These are phyloP conservation scores for Blastobotrys attinorum DNA, from an alignment of 805 yeast species.

Conservation along the genomic window DNA sequence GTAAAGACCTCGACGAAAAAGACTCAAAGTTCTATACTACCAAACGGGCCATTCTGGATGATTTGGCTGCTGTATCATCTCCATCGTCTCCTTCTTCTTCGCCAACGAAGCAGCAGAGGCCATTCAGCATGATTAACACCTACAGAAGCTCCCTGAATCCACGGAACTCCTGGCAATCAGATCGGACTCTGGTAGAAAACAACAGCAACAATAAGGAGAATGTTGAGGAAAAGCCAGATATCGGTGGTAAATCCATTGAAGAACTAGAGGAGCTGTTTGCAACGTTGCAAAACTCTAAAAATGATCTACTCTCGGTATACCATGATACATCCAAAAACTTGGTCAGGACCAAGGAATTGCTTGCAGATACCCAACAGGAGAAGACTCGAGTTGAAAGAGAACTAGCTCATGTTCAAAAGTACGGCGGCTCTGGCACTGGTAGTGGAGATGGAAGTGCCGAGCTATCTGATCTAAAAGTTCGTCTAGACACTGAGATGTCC, in stretches of 20 bases:
- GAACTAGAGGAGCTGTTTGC: constrained; percentile 15
- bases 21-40: constrained; percentile 18
- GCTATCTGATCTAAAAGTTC: constrained; percentile 40
- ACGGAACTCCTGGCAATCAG: constrained; percentile 3
- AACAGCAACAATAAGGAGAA: constrained; percentile 12
- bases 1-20: constrained; percentile 17
- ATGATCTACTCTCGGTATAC: constrained; percentile 19
- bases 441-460: constrained; percentile 4
- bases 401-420: constrained; percentile 5
- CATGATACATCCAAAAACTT: constrained; percentile 23
- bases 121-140: constrained; percentile 6
- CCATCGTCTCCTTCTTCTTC: not conserved
- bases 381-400: constrained; percentile 14
- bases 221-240: not conserved
- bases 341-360: constrained; percentile 17
- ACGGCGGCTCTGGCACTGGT: not conserved
- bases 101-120: constrained; percentile 6
- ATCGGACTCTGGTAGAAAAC: constrained; percentile 4
- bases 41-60: constrained; percentile 17
- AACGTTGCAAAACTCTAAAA: constrained; percentile 14
- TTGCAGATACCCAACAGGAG: constrained; percentile 21
- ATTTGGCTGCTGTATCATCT: constrained; percentile 10
- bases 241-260: constrained; percentile 8
- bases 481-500: constrained; percentile 46
- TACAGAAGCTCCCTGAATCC: not conserved